Percentiles rank a stretch among this genome's conserved stretches.
Evolutionary conservation across 2,329 filamentous ascomycete species (phyloP).

Genomic region (Colletotrichum cuscutae): DNA sequence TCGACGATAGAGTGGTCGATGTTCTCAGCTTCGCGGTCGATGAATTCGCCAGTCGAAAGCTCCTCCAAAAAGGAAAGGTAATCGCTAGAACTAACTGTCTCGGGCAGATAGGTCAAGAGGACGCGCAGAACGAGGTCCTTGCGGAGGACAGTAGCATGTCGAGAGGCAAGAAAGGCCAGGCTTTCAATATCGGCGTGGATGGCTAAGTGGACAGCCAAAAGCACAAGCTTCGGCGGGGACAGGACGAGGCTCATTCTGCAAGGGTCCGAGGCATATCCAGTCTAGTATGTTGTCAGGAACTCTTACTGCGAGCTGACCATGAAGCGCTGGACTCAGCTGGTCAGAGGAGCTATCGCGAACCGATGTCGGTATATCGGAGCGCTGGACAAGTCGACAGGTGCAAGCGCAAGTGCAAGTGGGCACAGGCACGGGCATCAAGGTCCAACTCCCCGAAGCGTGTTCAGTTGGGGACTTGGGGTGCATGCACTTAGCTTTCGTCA

Average conservation of each 20-base stretch:
- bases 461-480: background rate
- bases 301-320: background rate
- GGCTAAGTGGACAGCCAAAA: slow-evolving; percentile 78
- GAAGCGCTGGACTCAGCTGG: background rate
- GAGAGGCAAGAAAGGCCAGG: slow-evolving; percentile 68
- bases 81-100: slow-evolving; percentile 70
- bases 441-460: background rate
- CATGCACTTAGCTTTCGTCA: slow-evolving; percentile 27
- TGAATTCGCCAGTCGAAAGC: slow-evolving; percentile 60
- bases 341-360: background rate
- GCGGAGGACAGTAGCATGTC: slow-evolving; percentile 67
- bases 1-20: slow-evolving; percentile 68
- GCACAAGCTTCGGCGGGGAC: slow-evolving; percentile 74
- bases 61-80: slow-evolving; percentile 72
- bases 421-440: background rate
- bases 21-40: slow-evolving; percentile 51
- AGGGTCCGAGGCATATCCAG: slow-evolving; percentile 31
- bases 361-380: background rate
- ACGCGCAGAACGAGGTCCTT: slow-evolving; percentile 76
- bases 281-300: background rate
- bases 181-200: slow-evolving; percentile 72
- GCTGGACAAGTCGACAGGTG: background rate
- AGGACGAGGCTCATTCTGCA: slow-evolving; percentile 55
- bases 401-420: background rate
- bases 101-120: slow-evolving; percentile 81